Conservation (phyloP, 148 eudicot species). For the Salicornia ramosissima region DNA sequence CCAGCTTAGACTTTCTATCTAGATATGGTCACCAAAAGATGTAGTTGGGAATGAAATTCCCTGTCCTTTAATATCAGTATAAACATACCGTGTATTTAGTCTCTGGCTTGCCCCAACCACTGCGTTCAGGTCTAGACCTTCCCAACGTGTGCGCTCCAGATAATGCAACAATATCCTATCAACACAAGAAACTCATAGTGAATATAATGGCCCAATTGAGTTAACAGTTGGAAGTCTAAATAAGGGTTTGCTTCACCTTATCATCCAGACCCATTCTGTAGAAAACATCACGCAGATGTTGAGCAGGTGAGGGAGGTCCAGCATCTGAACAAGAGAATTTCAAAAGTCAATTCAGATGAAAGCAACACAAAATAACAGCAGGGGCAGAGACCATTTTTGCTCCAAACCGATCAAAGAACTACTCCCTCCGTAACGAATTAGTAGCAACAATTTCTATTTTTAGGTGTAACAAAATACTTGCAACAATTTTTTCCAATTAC, state of each 20-base stretch:
- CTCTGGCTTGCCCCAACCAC: conserved; percentile 99
- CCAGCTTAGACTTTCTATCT: conserved; percentile 6
- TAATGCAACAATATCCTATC: conserved; percentile 91
- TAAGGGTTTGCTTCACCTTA: conserved; percentile 44
- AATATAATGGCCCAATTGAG: conserved; percentile 18
- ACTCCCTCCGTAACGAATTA: too few species aligned
- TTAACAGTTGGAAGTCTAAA: neutral
- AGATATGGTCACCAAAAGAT: too few species aligned
- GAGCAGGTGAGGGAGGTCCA: conserved; percentile 94
- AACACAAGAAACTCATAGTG: conserved; percentile 19
- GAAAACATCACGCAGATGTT: conserved; percentile 89
- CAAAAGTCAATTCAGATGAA: conserved; percentile 10
- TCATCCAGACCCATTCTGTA: conserved; percentile 93
- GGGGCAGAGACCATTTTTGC: neutral
- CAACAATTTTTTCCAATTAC: too few species aligned
- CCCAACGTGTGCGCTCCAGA: conserved; percentile 98
- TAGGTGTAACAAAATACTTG: too few species aligned
- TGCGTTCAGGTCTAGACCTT: conserved; percentile 96
- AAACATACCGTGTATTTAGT: conserved; percentile 83
- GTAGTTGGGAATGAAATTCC: too few species aligned
- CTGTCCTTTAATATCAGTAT: too few species aligned
- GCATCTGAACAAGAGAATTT: conserved; percentile 52
- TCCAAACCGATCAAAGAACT: too few species aligned
- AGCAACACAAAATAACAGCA: neutral
- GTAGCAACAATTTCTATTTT: too few species aligned